A percentile compares a stretch with the other conserved stretches of the same genome.
Conservation (phyloP, 352 stramenopile species). For the Aphanomyces stellatus region DNA sequence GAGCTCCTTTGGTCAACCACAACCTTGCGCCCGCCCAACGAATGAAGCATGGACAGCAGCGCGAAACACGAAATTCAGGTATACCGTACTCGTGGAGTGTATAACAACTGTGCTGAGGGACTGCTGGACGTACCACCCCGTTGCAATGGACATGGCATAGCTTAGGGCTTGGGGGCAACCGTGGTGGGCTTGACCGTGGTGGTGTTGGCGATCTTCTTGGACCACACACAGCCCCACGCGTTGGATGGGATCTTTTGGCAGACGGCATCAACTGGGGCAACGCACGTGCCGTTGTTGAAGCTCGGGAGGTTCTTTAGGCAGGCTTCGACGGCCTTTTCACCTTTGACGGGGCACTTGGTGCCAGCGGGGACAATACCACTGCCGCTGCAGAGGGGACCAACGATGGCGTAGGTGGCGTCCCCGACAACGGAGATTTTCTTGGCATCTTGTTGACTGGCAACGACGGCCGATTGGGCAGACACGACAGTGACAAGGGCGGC, state of each 20-base stretch:
- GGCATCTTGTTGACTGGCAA: neutral
- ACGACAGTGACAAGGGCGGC: neutral
- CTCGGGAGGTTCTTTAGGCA: constrained; percentile 26
- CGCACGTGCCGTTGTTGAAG: constrained; percentile 15
- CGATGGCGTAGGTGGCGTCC: constrained; percentile 36
- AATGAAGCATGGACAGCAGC: no score
- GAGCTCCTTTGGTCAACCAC: no score
- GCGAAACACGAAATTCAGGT: no score
- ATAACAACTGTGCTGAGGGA: no score
- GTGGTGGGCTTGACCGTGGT: neutral
- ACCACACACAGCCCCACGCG: constrained; percentile 23
- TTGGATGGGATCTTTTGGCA: constrained; percentile 19
- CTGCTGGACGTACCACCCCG: no score
- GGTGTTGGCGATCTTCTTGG: neutral
- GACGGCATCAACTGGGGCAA: constrained; percentile 24
- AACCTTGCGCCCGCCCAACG: no score
- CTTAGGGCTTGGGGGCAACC: no score
- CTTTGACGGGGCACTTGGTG: constrained; percentile 28
- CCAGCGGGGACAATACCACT: constrained; percentile 4
- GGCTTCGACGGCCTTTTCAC: constrained; percentile 24
- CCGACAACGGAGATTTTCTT: constrained; percentile 21
- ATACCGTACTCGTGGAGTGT: no score
- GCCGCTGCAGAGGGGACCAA: constrained; percentile 30
- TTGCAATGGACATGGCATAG: no score
- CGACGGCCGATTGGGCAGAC: neutral